phyloP scores from a whole-genome alignment of 2,329 filamentous ascomycete species.

The Stagonosporopsis vannaccii region DNA sequence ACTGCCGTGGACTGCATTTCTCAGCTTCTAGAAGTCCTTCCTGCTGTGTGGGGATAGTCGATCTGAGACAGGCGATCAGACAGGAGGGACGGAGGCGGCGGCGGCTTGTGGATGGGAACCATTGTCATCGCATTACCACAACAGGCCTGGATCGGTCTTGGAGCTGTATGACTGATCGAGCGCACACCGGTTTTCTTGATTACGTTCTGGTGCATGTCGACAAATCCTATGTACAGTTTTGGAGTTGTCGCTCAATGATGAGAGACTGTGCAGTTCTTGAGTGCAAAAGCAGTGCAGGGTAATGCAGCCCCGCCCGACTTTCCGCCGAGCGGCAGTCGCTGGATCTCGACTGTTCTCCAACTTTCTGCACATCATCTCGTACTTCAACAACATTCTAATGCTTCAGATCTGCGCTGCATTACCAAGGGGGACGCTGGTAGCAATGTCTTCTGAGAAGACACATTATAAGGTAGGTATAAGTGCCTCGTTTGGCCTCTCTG shows the following conservation, averaged over 20 bases:
- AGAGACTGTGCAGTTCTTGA: constrained; percentile 1
- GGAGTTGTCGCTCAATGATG: neutral
- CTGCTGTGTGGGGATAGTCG: constrained; percentile 6
- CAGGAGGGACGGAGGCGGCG: neutral
- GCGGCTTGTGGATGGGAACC: neutral
- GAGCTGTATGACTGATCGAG: neutral
- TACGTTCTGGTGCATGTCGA: neutral
- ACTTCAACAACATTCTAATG: too few relatives aligned
- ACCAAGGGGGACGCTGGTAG: neutral
- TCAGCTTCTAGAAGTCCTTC: constrained; percentile 14
- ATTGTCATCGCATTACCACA: neutral
- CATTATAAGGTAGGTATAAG: neutral
- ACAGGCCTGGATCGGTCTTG: neutral
- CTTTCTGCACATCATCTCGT: neutral
- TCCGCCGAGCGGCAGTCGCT: constrained; percentile 4
- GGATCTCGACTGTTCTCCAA: constrained; percentile 3
- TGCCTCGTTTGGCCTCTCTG: neutral
- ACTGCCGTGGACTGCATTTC: constrained; percentile 14
- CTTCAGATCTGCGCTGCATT: neutral
- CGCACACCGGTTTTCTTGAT: neutral
- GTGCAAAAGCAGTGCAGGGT: neutral
- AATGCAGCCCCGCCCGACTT: constrained; percentile 1
- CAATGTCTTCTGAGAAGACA: neutral
- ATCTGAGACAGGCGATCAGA: neutral
- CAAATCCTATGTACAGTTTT: neutral